Conservation (phyloP, 129 eudicot genomes). For the Flaveria trinervia region DNA sequence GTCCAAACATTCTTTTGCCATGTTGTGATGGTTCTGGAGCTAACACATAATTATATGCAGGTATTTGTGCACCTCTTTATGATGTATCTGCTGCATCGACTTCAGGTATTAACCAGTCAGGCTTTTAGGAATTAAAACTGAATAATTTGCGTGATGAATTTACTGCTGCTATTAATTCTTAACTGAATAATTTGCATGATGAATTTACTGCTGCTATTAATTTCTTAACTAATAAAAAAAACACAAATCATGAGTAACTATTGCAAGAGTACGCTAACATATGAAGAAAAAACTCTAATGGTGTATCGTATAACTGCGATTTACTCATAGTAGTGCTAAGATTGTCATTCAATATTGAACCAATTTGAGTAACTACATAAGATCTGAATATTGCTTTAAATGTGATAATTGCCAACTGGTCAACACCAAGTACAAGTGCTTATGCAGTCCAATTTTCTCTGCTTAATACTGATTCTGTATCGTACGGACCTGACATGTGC, state of each 20-base stretch:
- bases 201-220: not conserved
- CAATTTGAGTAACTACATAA: not conserved
- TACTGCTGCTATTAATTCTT: not conserved
- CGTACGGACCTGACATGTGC: not conserved
- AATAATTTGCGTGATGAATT: not conserved
- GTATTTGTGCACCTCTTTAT: constrained; percentile 96
- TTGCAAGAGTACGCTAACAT: not conserved
- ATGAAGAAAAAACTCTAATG: not conserved
- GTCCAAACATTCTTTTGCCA: not conserved
- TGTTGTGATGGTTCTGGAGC: constrained; percentile 16
- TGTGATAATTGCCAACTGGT: not conserved
- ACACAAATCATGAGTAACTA: not conserved
- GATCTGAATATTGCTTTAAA: not conserved
- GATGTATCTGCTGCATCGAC: constrained; percentile 97
- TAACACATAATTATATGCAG: constrained; percentile 43
- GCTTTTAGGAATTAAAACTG: not conserved
- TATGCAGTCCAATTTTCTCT: not conserved
- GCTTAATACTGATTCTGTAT: not conserved
- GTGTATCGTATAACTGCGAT: not conserved
- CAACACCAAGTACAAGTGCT: not conserved
- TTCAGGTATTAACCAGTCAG: constrained; percentile 65
- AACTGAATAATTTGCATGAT: not conserved
- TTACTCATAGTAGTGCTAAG: not conserved
- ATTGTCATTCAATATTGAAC: not conserved
- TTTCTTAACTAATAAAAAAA: not conserved